A percentile compares a stretch with the other conserved stretches of the same genome.
Evolutionary conservation across 108 stramenopile genomes (phyloP).

Genomic region (Skeletonema tropicum): DNA sequence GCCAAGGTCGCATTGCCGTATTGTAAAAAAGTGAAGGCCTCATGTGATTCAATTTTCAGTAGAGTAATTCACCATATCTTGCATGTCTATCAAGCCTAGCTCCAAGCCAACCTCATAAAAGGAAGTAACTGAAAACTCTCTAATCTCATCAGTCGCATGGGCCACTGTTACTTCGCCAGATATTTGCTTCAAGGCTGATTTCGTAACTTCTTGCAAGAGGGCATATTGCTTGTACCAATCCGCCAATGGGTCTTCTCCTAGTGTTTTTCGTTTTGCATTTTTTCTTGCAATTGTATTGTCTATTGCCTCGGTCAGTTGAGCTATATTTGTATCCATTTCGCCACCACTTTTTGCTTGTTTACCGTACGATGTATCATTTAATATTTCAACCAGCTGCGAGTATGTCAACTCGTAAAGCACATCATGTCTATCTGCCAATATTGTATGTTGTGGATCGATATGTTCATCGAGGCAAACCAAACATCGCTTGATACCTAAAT

Average conservation of each 20-base stretch:
- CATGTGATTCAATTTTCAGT: too few relatives aligned
- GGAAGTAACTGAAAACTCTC: slow-evolving; percentile 51
- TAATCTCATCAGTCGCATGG: slow-evolving; percentile 38
- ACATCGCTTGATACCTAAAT: slow-evolving; percentile 24
- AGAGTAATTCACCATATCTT: slow-evolving; percentile 42
- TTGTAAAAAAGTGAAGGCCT: too few relatives aligned
- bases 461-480: slow-evolving; percentile 36
- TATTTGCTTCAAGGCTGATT: slow-evolving; percentile 40
- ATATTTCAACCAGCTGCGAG: slow-evolving; percentile 28
- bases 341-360: background rate
- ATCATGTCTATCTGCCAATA: slow-evolving; percentile 35
- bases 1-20: too few relatives aligned
- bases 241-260: slow-evolving; percentile 21
- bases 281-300: slow-evolving; percentile 35
- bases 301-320: slow-evolving; percentile 11
- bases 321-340: background rate
- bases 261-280: slow-evolving; percentile 24
- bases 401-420: slow-evolving; percentile 40
- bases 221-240: slow-evolving; percentile 44
- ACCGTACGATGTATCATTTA: slow-evolving; percentile 6
- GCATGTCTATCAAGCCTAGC: slow-evolving; percentile 34
- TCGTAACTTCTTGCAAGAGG: slow-evolving; percentile 59
- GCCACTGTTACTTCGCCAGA: slow-evolving; percentile 51
- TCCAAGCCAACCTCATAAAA: slow-evolving; percentile 60
- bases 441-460: slow-evolving; percentile 39